Conservation (phyloP, 345 rosid species). For the Euphorbia pulcherrima region DNA sequence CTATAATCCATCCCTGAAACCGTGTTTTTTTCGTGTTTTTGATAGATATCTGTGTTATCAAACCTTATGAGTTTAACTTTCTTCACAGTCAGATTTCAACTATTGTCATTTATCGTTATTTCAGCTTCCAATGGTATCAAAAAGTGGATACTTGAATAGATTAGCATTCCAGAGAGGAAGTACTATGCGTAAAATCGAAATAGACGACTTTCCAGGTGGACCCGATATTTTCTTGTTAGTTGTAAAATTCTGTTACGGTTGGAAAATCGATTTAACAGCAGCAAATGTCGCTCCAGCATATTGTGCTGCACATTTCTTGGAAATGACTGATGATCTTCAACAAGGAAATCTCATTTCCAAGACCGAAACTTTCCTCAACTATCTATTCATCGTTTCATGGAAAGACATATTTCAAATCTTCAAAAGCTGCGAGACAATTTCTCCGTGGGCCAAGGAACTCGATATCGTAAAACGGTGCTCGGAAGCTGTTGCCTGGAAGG, state of each 20-base stretch:
- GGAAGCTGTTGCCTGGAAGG: constrained; percentile 52
- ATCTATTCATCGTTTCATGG: constrained; percentile 43
- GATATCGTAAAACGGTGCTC: constrained; percentile 41
- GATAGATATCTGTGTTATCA: no score
- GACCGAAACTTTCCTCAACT: constrained; percentile 38
- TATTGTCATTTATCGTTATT: constrained; percentile 2
- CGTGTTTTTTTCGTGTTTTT: no score
- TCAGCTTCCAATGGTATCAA: constrained; percentile 55
- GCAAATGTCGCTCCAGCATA: constrained; percentile 39
- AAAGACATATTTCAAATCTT: constrained; percentile 41
- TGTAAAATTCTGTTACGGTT: constrained; percentile 52
- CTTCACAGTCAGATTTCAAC: neutral
- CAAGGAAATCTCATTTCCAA: constrained; percentile 42
- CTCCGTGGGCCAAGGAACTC: constrained; percentile 41
- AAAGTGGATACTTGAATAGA: constrained; percentile 49
- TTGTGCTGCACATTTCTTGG: constrained; percentile 52
- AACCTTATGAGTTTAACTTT: no score
- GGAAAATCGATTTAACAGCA: constrained; percentile 45
- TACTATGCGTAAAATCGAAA: constrained; percentile 18
- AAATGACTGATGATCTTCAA: constrained; percentile 48
- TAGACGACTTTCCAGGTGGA: constrained; percentile 49
- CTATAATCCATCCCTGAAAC: neutral
- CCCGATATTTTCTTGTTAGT: constrained; percentile 33
- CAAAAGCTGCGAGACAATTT: constrained; percentile 41
- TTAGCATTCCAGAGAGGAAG: constrained; percentile 34